These are phyloP conservation scores for Phialophora macrospora DNA, from an alignment of 2,329 filamentous ascomycete species.

Conservation along the genomic window DNA sequence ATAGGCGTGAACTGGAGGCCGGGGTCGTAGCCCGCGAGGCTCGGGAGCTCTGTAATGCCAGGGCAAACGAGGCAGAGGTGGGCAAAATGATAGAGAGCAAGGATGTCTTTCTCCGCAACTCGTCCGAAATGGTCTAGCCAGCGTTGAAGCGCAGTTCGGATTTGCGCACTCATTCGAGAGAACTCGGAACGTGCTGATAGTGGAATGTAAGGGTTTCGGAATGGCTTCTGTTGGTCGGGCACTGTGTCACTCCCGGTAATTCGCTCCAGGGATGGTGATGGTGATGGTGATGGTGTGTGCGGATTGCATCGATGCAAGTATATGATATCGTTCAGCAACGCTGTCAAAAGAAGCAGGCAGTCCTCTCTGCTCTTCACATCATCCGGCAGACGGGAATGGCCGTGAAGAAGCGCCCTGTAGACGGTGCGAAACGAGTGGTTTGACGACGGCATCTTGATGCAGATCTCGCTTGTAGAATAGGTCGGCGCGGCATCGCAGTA, in stretches of 20 bases:
- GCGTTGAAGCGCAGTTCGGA: constrained; percentile 10
- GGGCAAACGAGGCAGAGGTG: constrained; percentile 21
- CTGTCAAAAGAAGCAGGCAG: constrained; percentile 16
- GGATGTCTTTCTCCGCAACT: constrained; percentile 17
- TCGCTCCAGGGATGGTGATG: neutral
- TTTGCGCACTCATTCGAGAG: constrained; percentile 14
- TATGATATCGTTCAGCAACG: constrained; percentile 20
- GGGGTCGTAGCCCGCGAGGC: constrained; percentile 16
- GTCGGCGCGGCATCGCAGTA: constrained; percentile 13
- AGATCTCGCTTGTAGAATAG: constrained; percentile 17
- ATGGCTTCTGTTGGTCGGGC: neutral
- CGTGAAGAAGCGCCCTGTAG: constrained; percentile 20
- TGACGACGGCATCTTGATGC: constrained; percentile 23
- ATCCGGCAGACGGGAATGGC: constrained; percentile 13
- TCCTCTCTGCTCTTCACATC: constrained; percentile 21
- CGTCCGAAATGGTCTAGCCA: constrained; percentile 22
- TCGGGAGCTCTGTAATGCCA: constrained; percentile 10
- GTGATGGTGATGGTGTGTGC: neutral
- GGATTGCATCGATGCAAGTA: constrained; percentile 18
- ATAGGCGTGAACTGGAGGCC: neutral
- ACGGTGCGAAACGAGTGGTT: constrained; percentile 21
- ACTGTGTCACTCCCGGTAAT: neutral
- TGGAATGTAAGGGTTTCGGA: constrained; percentile 15
- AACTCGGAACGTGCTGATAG: constrained; percentile 15
- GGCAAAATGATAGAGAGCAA: constrained; percentile 22